Base-by-base conservation (phyloP, 192 early-diverging fungal species). In the Cetraspora pellucida region DNA sequence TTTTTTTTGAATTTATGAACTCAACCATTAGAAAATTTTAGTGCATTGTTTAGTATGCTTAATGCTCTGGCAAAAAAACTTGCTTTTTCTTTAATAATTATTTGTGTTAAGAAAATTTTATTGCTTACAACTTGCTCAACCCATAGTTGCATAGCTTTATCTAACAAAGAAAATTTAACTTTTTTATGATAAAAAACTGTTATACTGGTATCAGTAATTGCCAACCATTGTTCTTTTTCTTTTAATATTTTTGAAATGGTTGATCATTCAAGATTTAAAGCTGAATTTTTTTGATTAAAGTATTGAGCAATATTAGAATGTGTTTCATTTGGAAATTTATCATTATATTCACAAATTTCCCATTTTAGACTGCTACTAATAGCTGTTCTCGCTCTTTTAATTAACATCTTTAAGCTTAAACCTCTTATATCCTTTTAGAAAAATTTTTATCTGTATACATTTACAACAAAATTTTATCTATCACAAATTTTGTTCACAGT, bases 1-100 rank as follows among this genome's bases (percentile, higher is more conserved):
- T 10, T 23, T 45, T 3, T 19, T 28, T 69, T 69, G 28, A 69
- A 69, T 17, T 46, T 21, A 27, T 1, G 3, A 1, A 69, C 45
- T 45, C n/a, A 69, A 2, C 67, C 67, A 25, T 45, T 69, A 14
- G 9, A 69, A 69, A 69, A 69, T 25, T 44, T 44, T 30, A 69
- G n/a, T n/a, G 16, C n/a, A 67, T 67, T 45, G 27, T 45, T 19
- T 0, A 5, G 0, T 67, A 67, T n/a, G 37, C 37, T n/a, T 1
- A 45, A 5, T n/a, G 10, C 2, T 45, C 37, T 2, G 10, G 31
- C 9, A 45, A 67, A 67, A 21, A 37, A 7, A 37, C 37, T 66
- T 1, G 64, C 64, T 45, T 66, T 43, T 44, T 66, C 61, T 45
- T 10, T 11, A 31, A 66, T 1, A 45, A 66, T 66, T 28, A 17